A percentile compares a stretch with the other conserved stretches of the same genome.
These are phyloP conservation scores for Pichia sp. DNA, from an alignment of 1,139 yeast species.

Conservation along the genomic window DNA sequence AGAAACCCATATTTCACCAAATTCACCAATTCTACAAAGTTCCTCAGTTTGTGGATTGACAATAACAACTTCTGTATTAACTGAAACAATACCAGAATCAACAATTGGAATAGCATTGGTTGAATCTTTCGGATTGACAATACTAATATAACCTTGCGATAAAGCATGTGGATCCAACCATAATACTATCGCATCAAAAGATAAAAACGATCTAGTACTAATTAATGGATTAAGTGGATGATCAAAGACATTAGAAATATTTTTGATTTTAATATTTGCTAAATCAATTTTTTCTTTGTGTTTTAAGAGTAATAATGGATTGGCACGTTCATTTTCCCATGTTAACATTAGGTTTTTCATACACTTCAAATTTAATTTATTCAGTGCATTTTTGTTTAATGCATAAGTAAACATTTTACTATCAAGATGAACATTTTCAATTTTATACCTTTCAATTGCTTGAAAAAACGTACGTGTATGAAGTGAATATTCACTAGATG, in stretches of 20 bases:
- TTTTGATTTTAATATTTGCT: conserved; percentile 60
- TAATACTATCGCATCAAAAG: conserved; percentile 81
- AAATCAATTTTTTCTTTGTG: conserved; percentile 55
- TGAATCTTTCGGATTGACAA: conserved; percentile 69
- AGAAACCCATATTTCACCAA: conserved; percentile 95
- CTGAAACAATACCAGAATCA: conserved; percentile 95
- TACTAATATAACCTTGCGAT: conserved; percentile 78
- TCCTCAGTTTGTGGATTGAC: conserved; percentile 87
- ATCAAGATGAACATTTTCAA: conserved; percentile 82
- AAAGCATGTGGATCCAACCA: conserved; percentile 84
- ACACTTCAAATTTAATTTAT: conserved; percentile 56
- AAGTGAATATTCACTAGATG: conserved; percentile 72
- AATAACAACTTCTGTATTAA: conserved; percentile 86
- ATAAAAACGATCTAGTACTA: conserved; percentile 79
- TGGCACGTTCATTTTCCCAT: conserved; percentile 61
- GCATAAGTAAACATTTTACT: conserved; percentile 73
- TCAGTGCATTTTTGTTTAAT: conserved; percentile 46
- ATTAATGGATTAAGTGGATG: conserved; percentile 80
- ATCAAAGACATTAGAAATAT: conserved; percentile 72
- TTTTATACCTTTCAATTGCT: conserved; percentile 68
- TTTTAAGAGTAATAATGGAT: conserved; percentile 35
- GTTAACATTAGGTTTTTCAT: conserved; percentile 82
- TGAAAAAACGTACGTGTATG: conserved; percentile 71
- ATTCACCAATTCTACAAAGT: conserved; percentile 85
- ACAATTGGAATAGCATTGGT: conserved; percentile 66